Evolutionary conservation across 352 stramenopile species (phyloP), one percentile per base, ranked within the genome.

Genomic region (Globisporangium spiculum): DNA sequence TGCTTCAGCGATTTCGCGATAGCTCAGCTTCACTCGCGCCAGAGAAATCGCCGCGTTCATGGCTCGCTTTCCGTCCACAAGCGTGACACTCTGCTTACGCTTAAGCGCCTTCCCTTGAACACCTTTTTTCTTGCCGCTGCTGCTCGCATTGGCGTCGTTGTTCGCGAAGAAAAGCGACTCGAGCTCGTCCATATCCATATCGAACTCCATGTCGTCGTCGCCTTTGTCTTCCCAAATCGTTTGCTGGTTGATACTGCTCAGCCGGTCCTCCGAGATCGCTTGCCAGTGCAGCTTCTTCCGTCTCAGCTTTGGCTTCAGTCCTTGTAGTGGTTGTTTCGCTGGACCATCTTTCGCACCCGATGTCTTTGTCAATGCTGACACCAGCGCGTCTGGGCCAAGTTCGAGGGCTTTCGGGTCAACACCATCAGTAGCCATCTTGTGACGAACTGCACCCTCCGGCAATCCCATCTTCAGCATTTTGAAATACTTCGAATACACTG

Each of bases 41-140:
- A 99, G 78, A 34, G 97, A 97, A 66, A 99, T 99, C 1, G 93
- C 97, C 36, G 93, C 96, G 75, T 99, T 99, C 95, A 99, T 99
- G 12, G 92, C 97, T 38, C 96, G 90, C 72, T 99, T 99, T 12
- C 86, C 90, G 76, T 99, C 94, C 70, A 98, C 96, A 64, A 99
- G 67, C 76, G 84, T 81, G 63, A 99, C 81, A 74, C 85, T 75
- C 84, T 96, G 82, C 65, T 93, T 94, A 12, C 82, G 75, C 30
- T 88, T 87, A 14, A 94, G 55, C 24, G 76, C 48, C 57, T 91
- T 90, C 0, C 55, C 48, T 54, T 71, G 41, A n/a, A 56, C 56
- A 0, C 56, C 68, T 26, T 78, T 86, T 44, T 90, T 95, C 52
- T 91, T 96, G 58, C 32, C 54, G 22, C 9, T 67, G 52, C 61